Evolutionary conservation across 768 basidiomycete species (phyloP).

Genomic region (Rhodotorula paludigena): DNA sequence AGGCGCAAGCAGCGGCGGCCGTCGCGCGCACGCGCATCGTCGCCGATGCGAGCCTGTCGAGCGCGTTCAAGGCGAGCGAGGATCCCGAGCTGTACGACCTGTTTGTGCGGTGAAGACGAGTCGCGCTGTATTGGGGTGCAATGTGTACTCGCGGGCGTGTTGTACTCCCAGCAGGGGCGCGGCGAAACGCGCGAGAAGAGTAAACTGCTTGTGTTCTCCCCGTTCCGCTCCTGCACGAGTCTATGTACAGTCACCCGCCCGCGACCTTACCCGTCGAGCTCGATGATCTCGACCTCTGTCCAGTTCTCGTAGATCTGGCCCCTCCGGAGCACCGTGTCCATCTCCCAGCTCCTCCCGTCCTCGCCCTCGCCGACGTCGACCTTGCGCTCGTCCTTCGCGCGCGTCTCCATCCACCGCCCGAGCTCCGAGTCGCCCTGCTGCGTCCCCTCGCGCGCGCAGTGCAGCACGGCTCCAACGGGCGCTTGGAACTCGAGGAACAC

Average conservation of each 20-base stretch:
- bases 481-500: constrained; percentile 38
- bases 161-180: not conserved
- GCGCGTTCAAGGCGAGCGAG: constrained; percentile 8
- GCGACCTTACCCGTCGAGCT: not conserved
- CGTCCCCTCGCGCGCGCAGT: not conserved
- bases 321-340: constrained; percentile 17
- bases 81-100: constrained; percentile 15
- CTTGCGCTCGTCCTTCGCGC: not conserved
- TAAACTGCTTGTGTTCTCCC: too few species aligned
- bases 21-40: constrained; percentile 1
- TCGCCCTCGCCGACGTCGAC: not conserved
- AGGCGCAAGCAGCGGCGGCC: not conserved
- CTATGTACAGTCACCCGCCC: too few species aligned
- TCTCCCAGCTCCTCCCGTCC: constrained; percentile 22
- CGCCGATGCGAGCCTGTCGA: constrained; percentile 13
- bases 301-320: constrained; percentile 34
- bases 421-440: not conserved
- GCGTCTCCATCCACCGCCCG: constrained; percentile 1
- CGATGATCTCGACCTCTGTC: constrained; percentile 24
- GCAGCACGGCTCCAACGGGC: constrained; percentile 22
- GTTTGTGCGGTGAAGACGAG: not conserved
- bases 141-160: not conserved
- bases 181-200: not conserved
- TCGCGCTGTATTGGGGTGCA: too few species aligned
- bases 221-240: too few species aligned